Evolutionary conservation across 2,329 filamentous ascomycete genomes (phyloP).

Genomic region (Paecilomyces sp.): DNA sequence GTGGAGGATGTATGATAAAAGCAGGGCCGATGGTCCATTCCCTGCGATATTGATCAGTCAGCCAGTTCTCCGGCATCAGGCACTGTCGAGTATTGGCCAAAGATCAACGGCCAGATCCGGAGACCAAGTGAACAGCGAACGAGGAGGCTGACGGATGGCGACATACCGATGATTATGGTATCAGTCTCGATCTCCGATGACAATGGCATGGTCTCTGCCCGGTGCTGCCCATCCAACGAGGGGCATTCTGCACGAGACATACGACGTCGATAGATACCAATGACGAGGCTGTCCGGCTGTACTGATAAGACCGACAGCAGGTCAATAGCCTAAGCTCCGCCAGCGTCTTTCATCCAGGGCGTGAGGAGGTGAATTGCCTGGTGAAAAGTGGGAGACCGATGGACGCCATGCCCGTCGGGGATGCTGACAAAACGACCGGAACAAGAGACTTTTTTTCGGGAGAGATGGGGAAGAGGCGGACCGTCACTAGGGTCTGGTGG

Average conservation of each 20-base stretch:
- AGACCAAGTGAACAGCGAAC: background rate
- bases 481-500: background rate
- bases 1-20: slow-evolving; percentile 57
- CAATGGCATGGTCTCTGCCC: slow-evolving; percentile 18
- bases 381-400: background rate
- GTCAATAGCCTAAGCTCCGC: background rate
- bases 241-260: slow-evolving; percentile 25
- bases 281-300: slow-evolving; percentile 2
- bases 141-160: slow-evolving; percentile 3
- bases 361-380: background rate
- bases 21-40: slow-evolving; percentile 55
- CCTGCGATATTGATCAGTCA: slow-evolving; percentile 31
- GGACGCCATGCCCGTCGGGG: background rate
- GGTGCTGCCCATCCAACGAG: slow-evolving; percentile 16
- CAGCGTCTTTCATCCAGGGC: background rate
- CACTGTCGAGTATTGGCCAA: slow-evolving; percentile 3
- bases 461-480: slow-evolving; percentile 1
- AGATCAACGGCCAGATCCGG: slow-evolving; percentile 3
- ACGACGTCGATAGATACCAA: slow-evolving; percentile 6
- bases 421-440: slow-evolving; percentile 6
- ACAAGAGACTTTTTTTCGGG: background rate
- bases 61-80: background rate
- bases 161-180: slow-evolving; percentile 39
- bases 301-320: background rate
- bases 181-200: slow-evolving; percentile 26